Evolutionary conservation across 768 basidiomycete species (phyloP).

Genomic region (Tricholoma matsutake): DNA sequence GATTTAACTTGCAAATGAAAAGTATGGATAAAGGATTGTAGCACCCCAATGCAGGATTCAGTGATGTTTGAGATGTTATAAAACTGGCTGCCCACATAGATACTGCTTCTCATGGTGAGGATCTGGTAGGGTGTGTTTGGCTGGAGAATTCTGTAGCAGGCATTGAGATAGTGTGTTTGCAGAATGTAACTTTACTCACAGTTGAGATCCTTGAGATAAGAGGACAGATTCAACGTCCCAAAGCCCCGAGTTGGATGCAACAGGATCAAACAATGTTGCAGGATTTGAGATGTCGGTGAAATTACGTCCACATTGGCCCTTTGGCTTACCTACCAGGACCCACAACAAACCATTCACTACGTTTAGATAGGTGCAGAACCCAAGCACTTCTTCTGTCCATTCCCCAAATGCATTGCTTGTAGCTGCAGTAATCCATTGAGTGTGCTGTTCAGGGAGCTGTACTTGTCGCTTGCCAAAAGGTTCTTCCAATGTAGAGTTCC

Average conservation of each 20-base stretch:
- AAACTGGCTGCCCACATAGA: neutral
- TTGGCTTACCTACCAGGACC: too few relatives aligned
- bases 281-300: neutral
- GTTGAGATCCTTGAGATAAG: neutral
- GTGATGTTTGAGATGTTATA: neutral
- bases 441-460: neutral
- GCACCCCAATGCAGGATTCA: neutral
- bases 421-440: neutral
- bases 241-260: neutral
- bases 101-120: neutral
- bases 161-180: neutral
- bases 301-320: neutral
- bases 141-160: neutral
- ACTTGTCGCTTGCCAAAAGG: neutral
- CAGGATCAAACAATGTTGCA: neutral
- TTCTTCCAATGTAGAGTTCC: neutral
- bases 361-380: too few relatives aligned
- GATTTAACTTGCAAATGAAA: too few relatives aligned
- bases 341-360: too few relatives aligned
- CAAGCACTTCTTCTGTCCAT: too few relatives aligned
- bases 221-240: neutral
- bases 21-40: neutral
- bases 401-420: neutral
- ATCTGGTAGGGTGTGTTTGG: neutral
- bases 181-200: neutral